phyloP scores from a whole-genome alignment of 106 monocot species.

The Apostasia ramifera region DNA sequence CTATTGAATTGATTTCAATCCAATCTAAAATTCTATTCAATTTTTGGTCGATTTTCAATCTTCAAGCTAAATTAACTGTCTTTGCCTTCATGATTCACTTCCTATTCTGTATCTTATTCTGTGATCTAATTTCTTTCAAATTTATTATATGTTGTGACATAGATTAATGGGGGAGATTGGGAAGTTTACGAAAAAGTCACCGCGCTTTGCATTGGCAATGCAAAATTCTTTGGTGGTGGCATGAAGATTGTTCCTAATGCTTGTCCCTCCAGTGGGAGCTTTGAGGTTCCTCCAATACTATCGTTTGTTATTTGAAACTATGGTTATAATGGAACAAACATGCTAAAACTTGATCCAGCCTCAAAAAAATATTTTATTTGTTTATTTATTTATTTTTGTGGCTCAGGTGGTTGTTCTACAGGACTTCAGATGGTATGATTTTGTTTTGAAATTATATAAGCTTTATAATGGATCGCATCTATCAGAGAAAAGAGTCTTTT shows the following conservation, averaged over 20 bases:
- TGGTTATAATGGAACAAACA: background rate
- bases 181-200: conserved; percentile 60
- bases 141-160: background rate
- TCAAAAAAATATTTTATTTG: too few relatives aligned
- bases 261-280: conserved; percentile 60
- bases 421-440: conserved; percentile 93
- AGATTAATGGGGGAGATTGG: conserved; percentile 87
- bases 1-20: too few relatives aligned
- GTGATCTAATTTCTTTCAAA: background rate
- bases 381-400: background rate
- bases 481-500: conserved; percentile 60
- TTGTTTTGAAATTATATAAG: conserved; percentile 74
- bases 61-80: too few relatives aligned
- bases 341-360: background rate
- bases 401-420: conserved; percentile 84
- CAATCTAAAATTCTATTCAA: too few relatives aligned
- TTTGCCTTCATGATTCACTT: background rate
- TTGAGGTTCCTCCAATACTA: conserved; percentile 54
- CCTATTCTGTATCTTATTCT: conserved; percentile 3
- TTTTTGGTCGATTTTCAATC: too few relatives aligned
- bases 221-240: conserved; percentile 91
- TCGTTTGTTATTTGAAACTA: background rate
- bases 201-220: conserved; percentile 95
- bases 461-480: conserved; percentile 80
- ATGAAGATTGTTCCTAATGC: conserved; percentile 89